A percentile compares a stretch with the other conserved stretches of the same genome.
phyloP scores from a whole-genome alignment of 352 stramenopile species.

The Plasmopara viticola region DNA sequence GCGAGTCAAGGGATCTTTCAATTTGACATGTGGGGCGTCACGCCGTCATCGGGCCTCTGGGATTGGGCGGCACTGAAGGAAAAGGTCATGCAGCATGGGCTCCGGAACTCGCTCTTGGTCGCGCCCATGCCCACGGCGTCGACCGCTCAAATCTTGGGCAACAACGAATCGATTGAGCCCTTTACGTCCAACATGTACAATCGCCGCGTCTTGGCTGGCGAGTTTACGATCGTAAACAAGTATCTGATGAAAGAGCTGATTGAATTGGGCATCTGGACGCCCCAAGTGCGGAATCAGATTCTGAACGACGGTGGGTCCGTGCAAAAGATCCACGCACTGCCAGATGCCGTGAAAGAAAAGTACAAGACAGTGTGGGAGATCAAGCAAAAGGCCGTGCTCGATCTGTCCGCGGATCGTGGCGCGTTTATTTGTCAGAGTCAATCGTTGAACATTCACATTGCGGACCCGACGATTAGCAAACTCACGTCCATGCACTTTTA shows the following conservation, averaged over 20 bases:
- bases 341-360: conserved; percentile 86
- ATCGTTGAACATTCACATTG: conserved; percentile 98
- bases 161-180: conserved; percentile 99
- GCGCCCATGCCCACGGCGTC: conserved; percentile 99
- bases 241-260: conserved; percentile 98
- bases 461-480: conserved; percentile 95
- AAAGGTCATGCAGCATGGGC: conserved; percentile 91
- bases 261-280: conserved; percentile 93
- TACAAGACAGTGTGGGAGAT: conserved; percentile 99
- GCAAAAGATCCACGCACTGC: conserved; percentile 87
- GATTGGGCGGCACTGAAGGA: conserved; percentile 93
- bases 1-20: conserved; percentile 96
- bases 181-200: conserved; percentile 99
- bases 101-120: conserved; percentile 98
- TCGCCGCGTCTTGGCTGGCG: conserved; percentile 95
- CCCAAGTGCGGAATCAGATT: conserved; percentile 97
- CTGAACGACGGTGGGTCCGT: conserved; percentile 96
- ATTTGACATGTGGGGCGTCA: conserved; percentile 98
- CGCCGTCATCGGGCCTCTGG: conserved; percentile 87
- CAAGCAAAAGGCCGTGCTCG: conserved; percentile 95
- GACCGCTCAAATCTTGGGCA: conserved; percentile 98
- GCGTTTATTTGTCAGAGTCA: conserved; percentile 98
- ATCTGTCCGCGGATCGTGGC: conserved; percentile 97
- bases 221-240: conserved; percentile 99
- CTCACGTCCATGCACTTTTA: conserved; percentile 99